Conservation (phyloP, 352 stramenopile species). For the Phytophthora cryptogea region DNA sequence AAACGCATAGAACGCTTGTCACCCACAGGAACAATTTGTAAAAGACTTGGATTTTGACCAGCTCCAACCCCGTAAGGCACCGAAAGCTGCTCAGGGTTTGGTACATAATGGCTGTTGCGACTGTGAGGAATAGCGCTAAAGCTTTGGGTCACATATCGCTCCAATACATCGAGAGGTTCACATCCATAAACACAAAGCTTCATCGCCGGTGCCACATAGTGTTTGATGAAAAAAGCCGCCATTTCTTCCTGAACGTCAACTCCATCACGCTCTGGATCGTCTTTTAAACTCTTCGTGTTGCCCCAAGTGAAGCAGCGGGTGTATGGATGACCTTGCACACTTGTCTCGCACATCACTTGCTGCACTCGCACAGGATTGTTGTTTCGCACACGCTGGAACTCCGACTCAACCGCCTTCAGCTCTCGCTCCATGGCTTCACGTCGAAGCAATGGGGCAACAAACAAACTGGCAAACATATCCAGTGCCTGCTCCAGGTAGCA, state of each 20-base stretch:
- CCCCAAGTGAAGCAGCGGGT: slow-evolving; percentile 77
- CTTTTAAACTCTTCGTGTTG: slow-evolving; percentile 62
- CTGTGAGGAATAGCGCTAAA: slow-evolving; percentile 49
- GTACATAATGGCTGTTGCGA: slow-evolving; percentile 3
- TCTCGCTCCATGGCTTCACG: slow-evolving; percentile 79
- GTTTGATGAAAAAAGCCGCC: slow-evolving; percentile 49
- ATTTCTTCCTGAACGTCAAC: slow-evolving; percentile 64
- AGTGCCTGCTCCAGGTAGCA: slow-evolving; percentile 57
- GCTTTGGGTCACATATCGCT: slow-evolving; percentile 53
- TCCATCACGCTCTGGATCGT: slow-evolving; percentile 34
- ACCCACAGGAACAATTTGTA: slow-evolving; percentile 51
- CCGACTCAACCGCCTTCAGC: slow-evolving; percentile 81
- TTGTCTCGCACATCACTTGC: slow-evolving; percentile 74
- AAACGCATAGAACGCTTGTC: slow-evolving; percentile 51
- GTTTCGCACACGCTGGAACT: slow-evolving; percentile 75
- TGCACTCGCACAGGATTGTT: slow-evolving; percentile 67
- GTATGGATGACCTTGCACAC: slow-evolving; percentile 58
- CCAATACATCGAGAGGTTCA: slow-evolving; percentile 59
- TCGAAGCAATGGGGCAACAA: slow-evolving; percentile 85
- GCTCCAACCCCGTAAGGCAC: slow-evolving; percentile 36
- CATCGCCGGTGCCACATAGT: slow-evolving; percentile 74
- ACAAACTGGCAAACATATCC: slow-evolving; percentile 94
- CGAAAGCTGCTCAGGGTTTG: slow-evolving; percentile 6
- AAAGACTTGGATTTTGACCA: slow-evolving; percentile 33
- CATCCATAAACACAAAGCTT: slow-evolving; percentile 74